phyloP scores from a whole-genome alignment of 176 grass and related monocot species.

The Neostapfia colusana region DNA sequence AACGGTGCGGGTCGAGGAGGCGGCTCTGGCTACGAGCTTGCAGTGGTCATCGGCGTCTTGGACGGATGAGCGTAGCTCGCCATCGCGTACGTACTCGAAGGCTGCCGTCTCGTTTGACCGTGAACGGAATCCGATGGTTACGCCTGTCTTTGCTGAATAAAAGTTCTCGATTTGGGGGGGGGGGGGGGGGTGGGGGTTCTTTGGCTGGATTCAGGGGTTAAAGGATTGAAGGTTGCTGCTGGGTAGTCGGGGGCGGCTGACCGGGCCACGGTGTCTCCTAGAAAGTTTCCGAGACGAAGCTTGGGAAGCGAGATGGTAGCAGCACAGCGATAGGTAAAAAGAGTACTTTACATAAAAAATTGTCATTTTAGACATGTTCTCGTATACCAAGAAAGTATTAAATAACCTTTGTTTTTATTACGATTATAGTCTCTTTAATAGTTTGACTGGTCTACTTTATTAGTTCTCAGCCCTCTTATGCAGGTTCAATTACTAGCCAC shows the following conservation, averaged over 20 bases:
- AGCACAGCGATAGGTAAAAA: background rate
- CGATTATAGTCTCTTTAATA: too few species aligned
- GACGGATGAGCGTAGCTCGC: background rate
- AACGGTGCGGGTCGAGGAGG: background rate
- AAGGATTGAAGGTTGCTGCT: background rate
- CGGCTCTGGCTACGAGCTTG: background rate
- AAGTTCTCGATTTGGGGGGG: background rate
- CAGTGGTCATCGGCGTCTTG: background rate
- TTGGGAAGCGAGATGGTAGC: background rate
- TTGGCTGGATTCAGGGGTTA: background rate
- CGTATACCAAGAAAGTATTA: too few species aligned
- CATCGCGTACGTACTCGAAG: background rate
- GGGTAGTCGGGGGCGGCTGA: background rate
- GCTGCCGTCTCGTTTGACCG: slow-evolving; percentile 36
- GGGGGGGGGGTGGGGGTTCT: too few species aligned
- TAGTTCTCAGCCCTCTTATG: too few species aligned
- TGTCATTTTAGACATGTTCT: too few species aligned
- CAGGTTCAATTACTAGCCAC: too few species aligned
- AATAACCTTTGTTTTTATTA: too few species aligned
- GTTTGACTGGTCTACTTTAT: too few species aligned
- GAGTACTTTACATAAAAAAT: too few species aligned
- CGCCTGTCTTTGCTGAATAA: background rate
- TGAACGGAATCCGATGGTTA: background rate
- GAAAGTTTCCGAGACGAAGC: slow-evolving; percentile 9
- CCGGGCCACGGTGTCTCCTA: background rate